phyloP scores from a whole-genome alignment of 1,139 yeast genomes.

The Meyerozyma sp. region DNA sequence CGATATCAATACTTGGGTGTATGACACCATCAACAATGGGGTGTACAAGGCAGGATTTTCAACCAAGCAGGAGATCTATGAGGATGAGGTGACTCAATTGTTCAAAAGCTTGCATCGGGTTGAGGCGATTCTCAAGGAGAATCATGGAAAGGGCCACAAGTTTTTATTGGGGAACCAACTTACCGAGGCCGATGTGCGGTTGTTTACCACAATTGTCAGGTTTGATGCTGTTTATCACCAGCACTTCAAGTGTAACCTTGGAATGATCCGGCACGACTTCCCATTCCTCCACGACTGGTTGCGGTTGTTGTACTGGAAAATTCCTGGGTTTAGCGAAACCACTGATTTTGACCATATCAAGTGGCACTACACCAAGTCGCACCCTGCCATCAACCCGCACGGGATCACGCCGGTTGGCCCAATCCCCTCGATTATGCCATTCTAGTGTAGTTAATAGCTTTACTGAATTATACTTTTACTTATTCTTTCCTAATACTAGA shows the following conservation, averaged over 20 bases:
- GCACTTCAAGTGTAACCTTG: slow-evolving; percentile 89
- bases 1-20: slow-evolving; percentile 77
- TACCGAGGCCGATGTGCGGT: slow-evolving; percentile 87
- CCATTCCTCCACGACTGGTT: slow-evolving; percentile 80
- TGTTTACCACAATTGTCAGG: slow-evolving; percentile 75
- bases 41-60: slow-evolving; percentile 95
- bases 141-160: slow-evolving; percentile 33
- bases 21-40: slow-evolving; percentile 84
- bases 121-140: slow-evolving; percentile 54
- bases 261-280: slow-evolving; percentile 74
- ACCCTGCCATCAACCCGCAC: slow-evolving; percentile 70
- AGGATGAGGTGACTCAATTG: slow-evolving; percentile 57
- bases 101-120: slow-evolving; percentile 72
- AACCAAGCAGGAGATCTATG: slow-evolving; percentile 77
- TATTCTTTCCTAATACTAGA: background rate
- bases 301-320: slow-evolving; percentile 79
- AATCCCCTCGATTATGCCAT: slow-evolving; percentile 57
- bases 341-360: slow-evolving; percentile 89
- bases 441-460: slow-evolving; percentile 6
- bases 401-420: slow-evolving; percentile 92
- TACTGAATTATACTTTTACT: no score
- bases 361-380: slow-evolving; percentile 82
- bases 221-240: slow-evolving; percentile 91
- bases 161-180: slow-evolving; percentile 61
- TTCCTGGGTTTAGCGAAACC: slow-evolving; percentile 69